These are phyloP conservation scores for Ceratobasidium theobromae DNA, from an alignment of 1,284 basidiomycete species.

Conservation along the genomic window DNA sequence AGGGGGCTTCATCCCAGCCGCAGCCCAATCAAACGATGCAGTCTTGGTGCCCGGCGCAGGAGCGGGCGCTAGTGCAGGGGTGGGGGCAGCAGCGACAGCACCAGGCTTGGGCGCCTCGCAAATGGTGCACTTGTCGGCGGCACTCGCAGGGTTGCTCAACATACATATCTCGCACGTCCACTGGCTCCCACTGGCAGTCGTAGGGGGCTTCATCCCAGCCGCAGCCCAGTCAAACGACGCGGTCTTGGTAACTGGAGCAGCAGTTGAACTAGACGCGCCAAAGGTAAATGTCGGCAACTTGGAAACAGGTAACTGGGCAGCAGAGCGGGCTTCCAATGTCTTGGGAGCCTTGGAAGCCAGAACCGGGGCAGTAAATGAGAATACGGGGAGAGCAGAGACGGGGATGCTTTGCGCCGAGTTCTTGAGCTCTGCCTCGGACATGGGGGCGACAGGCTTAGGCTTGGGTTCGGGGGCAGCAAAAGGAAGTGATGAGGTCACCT, in stretches of 20 bases:
- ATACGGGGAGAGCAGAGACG: slow-evolving; percentile 5
- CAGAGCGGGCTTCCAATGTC: slow-evolving; percentile 4
- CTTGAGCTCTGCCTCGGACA: not conserved
- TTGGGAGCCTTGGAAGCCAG: not conserved
- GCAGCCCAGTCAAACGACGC: slow-evolving; percentile 11
- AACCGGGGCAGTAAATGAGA: not conserved
- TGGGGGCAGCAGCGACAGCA: not conserved
- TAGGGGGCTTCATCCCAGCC: slow-evolving; percentile 12
- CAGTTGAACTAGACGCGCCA: not conserved
- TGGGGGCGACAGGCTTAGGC: not conserved
- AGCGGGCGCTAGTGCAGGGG: too few relatives aligned
- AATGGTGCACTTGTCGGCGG: slow-evolving; percentile 32
- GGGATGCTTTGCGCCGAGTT: not conserved
- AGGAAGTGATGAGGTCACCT: not conserved
- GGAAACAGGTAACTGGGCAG: not conserved
- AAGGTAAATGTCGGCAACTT: slow-evolving; percentile 13
- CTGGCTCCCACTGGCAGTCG: not conserved
- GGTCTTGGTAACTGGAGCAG: not conserved
- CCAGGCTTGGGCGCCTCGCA: slow-evolving; percentile 33
- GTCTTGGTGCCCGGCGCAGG: not conserved
- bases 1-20: slow-evolving; percentile 5
- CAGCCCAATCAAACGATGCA: slow-evolving; percentile 7
- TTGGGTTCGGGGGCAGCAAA: not conserved
- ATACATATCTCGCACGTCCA: slow-evolving; percentile 34
- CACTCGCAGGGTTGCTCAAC: slow-evolving; percentile 32